These are phyloP conservation scores for Pythium insidiosum DNA, from an alignment of 352 stramenopile genomes.

Conservation along the genomic window DNA sequence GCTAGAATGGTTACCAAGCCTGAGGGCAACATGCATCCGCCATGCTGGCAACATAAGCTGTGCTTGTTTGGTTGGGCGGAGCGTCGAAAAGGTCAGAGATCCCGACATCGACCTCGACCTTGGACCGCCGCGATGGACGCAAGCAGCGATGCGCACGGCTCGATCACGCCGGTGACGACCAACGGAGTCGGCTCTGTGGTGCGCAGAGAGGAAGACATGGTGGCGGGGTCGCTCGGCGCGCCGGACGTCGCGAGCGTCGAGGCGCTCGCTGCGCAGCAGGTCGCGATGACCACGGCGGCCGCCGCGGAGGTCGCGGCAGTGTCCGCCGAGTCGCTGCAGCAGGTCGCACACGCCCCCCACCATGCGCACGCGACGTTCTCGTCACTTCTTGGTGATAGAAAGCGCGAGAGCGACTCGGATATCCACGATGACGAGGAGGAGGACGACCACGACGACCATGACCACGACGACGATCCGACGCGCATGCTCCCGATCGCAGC, in stretches of 20 bases:
- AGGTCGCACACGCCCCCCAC: constrained; percentile 16
- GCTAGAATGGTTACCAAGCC: no score
- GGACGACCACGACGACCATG: constrained; percentile 31
- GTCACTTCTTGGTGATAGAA: constrained; percentile 50
- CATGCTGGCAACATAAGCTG: no score
- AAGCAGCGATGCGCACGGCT: no score
- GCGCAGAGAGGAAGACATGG: background rate
- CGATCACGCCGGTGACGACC: no score
- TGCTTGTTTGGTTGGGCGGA: no score
- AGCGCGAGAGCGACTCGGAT: constrained; percentile 47
- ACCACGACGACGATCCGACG: constrained; percentile 23
- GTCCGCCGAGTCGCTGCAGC: constrained; percentile 15
- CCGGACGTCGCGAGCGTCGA: background rate
- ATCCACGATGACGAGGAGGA: constrained; percentile 53
- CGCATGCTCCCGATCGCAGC: constrained; percentile 42
- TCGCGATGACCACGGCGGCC: no score
- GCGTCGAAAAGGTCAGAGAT: no score
- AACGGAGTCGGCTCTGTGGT: no score
- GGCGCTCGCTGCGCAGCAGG: background rate
- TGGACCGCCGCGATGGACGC: no score
- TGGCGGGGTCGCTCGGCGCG: background rate
- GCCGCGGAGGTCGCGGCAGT: constrained; percentile 11
- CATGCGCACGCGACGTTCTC: constrained; percentile 31
- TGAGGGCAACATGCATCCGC: no score
- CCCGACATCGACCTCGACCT: no score